Evolutionary conservation across 148 eudicot species (phyloP).

Genomic region (Vaccinium vitisidaea): DNA sequence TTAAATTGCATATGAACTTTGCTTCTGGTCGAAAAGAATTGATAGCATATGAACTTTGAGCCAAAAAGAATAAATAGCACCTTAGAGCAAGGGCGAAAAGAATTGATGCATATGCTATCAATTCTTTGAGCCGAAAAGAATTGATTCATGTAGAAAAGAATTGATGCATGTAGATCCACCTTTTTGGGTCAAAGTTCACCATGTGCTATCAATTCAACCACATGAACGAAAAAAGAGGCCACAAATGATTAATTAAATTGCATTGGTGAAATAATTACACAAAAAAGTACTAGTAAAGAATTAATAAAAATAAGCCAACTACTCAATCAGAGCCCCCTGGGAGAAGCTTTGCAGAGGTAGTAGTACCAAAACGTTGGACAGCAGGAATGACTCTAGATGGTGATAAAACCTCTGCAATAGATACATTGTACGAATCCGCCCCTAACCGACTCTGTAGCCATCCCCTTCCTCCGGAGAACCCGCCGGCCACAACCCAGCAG

Average conservation of each 20-base stretch:
- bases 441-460: conserved; percentile 89
- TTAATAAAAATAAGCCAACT: background rate
- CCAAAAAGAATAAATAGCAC: too few species aligned
- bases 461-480: conserved; percentile 88
- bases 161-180: too few species aligned
- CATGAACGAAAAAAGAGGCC: background rate
- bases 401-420: conserved; percentile 64
- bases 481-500: conserved; percentile 73
- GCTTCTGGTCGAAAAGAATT: too few species aligned
- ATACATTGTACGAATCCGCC: conserved; percentile 63
- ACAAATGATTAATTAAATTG: background rate
- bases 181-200: too few species aligned
- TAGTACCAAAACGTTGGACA: conserved; percentile 53
- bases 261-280: conserved; percentile 5
- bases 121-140: too few species aligned
- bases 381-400: conserved; percentile 73
- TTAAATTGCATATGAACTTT: too few species aligned
- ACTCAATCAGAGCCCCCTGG: conserved; percentile 57
- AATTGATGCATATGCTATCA: too few species aligned
- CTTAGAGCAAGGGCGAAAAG: too few species aligned
- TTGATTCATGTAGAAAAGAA: too few species aligned
- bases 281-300: background rate
- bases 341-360: conserved; percentile 61
- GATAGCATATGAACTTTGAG: too few species aligned
- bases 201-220: too few species aligned